Evolutionary conservation across 108 stramenopile genomes (phyloP), one percentile per base, ranked within the genome.

Genomic region (Skeletonema marinoi): DNA sequence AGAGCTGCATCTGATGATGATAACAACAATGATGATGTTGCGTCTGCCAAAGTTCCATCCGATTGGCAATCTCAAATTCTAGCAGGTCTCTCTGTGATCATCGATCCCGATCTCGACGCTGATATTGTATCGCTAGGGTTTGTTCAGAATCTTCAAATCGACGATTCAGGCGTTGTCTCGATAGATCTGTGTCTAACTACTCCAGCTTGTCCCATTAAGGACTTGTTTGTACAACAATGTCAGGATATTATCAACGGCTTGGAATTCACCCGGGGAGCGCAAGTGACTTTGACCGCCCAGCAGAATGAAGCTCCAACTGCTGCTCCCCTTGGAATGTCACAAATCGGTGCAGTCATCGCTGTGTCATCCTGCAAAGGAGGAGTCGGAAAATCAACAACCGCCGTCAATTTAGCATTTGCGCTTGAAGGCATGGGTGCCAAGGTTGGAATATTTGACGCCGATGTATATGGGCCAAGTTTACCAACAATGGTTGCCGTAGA

Each of bases 341-440:
- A 90, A 70, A 81, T 93, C 31, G 86, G 87, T 17, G 87, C 90
- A 32, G 82, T 93, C 25, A 84, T 96, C 61, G 95, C 95, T 61
- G 95, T 96, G 19, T 88, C 86, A 9, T 87, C 87, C 36, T 94
- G 93, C 85, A 94, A 94, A 85, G 99, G 99, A 19, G 99, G 99
- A 19, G 99, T 99, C 7, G 99, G 99, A 17, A 99, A 99, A 81
- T 93, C 91, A 36, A 99, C 99, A 2, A 96, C 97, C 9, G 93
- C 97, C 14, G 95, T 97, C 48, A 98, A 99, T 74, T 82, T 98
- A 25, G 99, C 99, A 10, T 97, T 85, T 76, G 91, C 96, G 16
- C 85, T 99, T 50, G 87, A 94, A 36, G 63, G 70, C 30, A 58
- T 87, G 64, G 96, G 96, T 12, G 88, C 87, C 32, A 78, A 60